phyloP scores from a whole-genome alignment of 2,329 filamentous ascomycete genomes.

The Sordariomycetes sp. region DNA sequence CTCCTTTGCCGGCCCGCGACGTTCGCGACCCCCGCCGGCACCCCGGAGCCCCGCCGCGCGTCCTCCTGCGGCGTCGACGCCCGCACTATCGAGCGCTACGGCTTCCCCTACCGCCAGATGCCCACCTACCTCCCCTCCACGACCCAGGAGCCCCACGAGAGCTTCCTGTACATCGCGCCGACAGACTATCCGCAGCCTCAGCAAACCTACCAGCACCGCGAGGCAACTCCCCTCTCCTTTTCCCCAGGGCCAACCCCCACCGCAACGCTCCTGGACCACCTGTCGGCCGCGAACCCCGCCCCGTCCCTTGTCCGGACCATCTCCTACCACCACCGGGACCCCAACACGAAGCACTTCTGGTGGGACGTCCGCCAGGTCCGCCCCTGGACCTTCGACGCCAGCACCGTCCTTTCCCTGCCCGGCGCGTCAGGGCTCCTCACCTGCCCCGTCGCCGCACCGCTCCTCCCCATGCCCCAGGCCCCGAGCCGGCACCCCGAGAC shows the following conservation, averaged over 20 bases:
- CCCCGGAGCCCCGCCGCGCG: conserved; percentile 40
- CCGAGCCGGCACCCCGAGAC: conserved; percentile 61
- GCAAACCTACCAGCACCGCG: conserved; percentile 6
- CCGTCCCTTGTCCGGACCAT: conserved; percentile 71
- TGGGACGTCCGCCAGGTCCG: conserved; percentile 87
- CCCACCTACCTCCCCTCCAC: conserved; percentile 35
- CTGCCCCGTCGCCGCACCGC: conserved; percentile 47
- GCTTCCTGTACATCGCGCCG: neutral
- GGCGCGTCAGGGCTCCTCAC: conserved; percentile 61
- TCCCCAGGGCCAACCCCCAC: conserved; percentile 33
- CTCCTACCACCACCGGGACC: conserved; percentile 53
- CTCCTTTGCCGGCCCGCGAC: conserved; percentile 50
- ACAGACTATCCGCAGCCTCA: conserved; percentile 5
- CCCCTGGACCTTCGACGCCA: conserved; percentile 70
- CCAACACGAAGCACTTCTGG: conserved; percentile 75
- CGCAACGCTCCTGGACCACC: conserved; percentile 65
- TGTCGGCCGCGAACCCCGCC: conserved; percentile 68
- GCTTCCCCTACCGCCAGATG: conserved; percentile 71
- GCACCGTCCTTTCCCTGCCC: conserved; percentile 58
- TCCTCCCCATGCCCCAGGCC: conserved; percentile 45
- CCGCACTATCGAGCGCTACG: conserved; percentile 52
- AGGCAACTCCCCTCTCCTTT: conserved; percentile 18
- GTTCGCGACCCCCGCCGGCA: conserved; percentile 20
- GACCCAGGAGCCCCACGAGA: conserved; percentile 9
- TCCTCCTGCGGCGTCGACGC: conserved; percentile 59